phyloP scores from a whole-genome alignment of 106 monocot genomes.

The Platanthera guangdongensis region DNA sequence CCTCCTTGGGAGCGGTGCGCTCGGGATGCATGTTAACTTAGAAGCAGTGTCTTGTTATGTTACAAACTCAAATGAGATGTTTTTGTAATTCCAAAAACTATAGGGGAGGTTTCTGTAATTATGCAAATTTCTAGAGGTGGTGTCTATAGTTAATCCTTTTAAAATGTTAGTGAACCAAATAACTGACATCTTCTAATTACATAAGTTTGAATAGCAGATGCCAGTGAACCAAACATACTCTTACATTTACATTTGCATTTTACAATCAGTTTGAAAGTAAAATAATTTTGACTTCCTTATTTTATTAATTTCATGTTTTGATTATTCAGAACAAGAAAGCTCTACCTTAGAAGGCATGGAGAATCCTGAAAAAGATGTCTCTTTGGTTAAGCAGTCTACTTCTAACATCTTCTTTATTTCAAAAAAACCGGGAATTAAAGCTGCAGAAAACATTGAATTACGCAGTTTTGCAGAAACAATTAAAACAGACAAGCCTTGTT shows the following conservation, averaged over 20 bases:
- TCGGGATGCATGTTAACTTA: no score
- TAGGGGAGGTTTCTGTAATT: no score
- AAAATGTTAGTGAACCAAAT: no score
- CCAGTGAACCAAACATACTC: no score
- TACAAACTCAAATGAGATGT: no score
- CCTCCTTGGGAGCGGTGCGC: no score
- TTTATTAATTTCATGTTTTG: not conserved
- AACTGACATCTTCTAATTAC: no score
- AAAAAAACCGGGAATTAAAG: not conserved
- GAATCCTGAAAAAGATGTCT: not conserved
- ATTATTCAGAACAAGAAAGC: constrained; percentile 5
- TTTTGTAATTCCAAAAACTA: no score
- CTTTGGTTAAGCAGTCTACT: not conserved
- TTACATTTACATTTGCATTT: not conserved
- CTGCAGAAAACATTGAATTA: not conserved
- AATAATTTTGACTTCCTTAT: not conserved
- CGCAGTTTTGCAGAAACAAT: constrained; percentile 9
- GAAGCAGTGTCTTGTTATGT: no score
- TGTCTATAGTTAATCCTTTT: no score
- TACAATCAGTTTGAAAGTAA: not conserved
- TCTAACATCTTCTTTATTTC: not conserved
- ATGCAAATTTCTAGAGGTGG: no score
- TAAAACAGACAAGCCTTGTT: constrained; percentile 17
- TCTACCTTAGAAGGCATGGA: not conserved
- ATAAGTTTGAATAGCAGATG: no score